phyloP scores from a whole-genome alignment of 176 grass and related monocot genomes.

The Phyllostachys edulis region DNA sequence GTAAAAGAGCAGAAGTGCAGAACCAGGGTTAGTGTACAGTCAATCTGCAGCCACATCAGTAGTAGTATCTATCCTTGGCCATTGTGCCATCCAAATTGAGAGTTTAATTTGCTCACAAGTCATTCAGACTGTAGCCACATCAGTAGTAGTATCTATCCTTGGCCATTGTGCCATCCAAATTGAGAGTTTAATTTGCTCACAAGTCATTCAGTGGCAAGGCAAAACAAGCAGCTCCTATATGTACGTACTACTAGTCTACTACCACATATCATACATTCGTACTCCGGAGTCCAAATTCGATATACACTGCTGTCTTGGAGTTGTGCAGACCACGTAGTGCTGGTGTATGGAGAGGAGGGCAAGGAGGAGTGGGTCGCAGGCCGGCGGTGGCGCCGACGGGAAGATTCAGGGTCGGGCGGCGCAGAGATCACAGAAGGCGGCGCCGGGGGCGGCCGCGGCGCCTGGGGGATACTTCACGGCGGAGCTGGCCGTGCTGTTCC shows the following conservation, averaged over 20 bases:
- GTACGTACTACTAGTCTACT: neutral
- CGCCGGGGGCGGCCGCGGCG: neutral
- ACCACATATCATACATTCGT: neutral
- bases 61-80: slow-evolving; percentile 31
- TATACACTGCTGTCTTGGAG: neutral
- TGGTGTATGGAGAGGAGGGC: neutral
- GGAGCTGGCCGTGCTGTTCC: slow-evolving; percentile 34
- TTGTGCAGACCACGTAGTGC: neutral
- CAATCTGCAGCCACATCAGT: neutral
- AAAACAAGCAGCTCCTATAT: neutral
- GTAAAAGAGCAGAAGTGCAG: neutral
- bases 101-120: neutral
- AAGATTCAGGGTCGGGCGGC: neutral
- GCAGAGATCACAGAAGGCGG: neutral
- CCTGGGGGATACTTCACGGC: slow-evolving; percentile 40
- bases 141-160: slow-evolving; percentile 16
- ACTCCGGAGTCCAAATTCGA: neutral
- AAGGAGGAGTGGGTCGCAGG: neutral
- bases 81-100: slow-evolving; percentile 6
- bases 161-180: slow-evolving; percentile 23
- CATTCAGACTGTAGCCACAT: neutral
- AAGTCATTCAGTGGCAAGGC: neutral
- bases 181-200: neutral
- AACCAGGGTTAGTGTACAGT: neutral
- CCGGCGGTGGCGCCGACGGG: neutral